phyloP scores from a whole-genome alignment of 2,329 filamentous ascomycete species.

The Penicillium psychrosexuale region DNA sequence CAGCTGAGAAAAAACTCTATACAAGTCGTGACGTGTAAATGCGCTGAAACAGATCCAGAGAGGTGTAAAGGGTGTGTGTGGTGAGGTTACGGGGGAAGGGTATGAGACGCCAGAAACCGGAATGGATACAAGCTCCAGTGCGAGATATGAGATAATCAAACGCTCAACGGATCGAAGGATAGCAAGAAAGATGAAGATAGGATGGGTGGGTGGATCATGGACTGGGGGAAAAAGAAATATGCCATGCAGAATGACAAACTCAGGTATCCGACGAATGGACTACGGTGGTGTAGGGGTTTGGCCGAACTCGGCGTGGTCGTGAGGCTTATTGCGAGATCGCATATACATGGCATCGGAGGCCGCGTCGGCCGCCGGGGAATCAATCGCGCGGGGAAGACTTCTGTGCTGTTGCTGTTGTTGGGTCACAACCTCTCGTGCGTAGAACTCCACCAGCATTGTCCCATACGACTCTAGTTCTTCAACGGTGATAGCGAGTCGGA shows the following conservation, averaged over 20 bases:
- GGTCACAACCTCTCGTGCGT: conserved; percentile 81
- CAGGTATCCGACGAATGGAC: not conserved
- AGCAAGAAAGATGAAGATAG: not conserved
- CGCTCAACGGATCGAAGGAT: conserved; percentile 5
- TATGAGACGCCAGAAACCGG: conserved; percentile 18
- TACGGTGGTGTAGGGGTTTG: conserved; percentile 39
- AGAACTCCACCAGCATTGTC: conserved; percentile 98
- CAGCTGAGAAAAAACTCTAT: conserved; percentile 23
- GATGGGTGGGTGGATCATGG: not conserved
- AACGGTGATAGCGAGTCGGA: conserved; percentile 85
- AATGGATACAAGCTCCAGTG: conserved; percentile 7
- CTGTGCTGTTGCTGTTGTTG: conserved; percentile 42
- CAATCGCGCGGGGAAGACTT: conserved; percentile 20
- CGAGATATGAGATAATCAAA: conserved; percentile 1
- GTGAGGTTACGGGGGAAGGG: conserved; percentile 7
- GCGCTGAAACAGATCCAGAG: conserved; percentile 13
- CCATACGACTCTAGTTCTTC: conserved; percentile 96
- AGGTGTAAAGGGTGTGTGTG: conserved; percentile 2
- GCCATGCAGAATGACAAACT: not conserved
- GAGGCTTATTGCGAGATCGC: conserved; percentile 29
- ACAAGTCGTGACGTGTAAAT: conserved; percentile 24
- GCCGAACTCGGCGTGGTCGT: conserved; percentile 23
- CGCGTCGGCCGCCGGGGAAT: conserved; percentile 15
- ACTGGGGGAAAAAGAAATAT: not conserved
- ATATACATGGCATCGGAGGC: conserved; percentile 35